phyloP scores from a whole-genome alignment of 192 early-diverging fungal species.

The Rhizophlyctis rosea region DNA sequence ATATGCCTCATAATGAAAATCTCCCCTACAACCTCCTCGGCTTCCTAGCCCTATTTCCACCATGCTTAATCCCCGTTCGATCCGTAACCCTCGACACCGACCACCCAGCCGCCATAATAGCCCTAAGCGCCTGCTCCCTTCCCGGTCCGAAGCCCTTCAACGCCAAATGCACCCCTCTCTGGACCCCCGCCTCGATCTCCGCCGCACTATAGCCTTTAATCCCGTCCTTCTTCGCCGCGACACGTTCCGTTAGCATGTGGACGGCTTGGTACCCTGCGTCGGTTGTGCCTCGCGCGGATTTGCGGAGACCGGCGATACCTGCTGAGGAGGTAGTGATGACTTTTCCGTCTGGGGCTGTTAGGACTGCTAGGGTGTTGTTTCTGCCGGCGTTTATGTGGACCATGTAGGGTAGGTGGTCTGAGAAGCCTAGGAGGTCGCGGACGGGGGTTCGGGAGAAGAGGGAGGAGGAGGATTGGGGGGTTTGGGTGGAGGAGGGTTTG shows the following conservation, averaged over 20 bases:
- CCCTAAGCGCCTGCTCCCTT: slow-evolving; percentile 87
- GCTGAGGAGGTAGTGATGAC: slow-evolving; percentile 72
- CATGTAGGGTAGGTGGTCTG: too few relatives aligned
- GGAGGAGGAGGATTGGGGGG: too few relatives aligned
- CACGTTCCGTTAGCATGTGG: slow-evolving; percentile 46
- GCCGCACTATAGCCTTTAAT: slow-evolving; percentile 36
- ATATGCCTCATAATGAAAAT: too few relatives aligned
- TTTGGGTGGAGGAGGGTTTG: too few relatives aligned
- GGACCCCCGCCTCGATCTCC: slow-evolving; percentile 37
- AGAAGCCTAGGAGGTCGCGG: too few relatives aligned
- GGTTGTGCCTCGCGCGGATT: slow-evolving; percentile 79
- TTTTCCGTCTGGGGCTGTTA: slow-evolving; percentile 69
- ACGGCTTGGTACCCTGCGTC: slow-evolving; percentile 93
- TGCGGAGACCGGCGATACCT: slow-evolving; percentile 82
- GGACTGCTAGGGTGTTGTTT: slow-evolving; percentile 88
- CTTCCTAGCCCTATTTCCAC: slow-evolving; percentile 88
- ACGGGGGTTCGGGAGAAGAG: too few relatives aligned
- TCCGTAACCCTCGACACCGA: slow-evolving; percentile 74
- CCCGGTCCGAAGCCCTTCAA: slow-evolving; percentile 91
- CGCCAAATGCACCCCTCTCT: slow-evolving; percentile 69
- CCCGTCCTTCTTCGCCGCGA: slow-evolving; percentile 45
- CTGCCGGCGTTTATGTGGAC: slow-evolving; percentile 41
- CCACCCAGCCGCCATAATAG: slow-evolving; percentile 76
- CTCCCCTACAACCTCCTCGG: slow-evolving; percentile 75
- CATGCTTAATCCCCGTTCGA: slow-evolving; percentile 86